Conservation (phyloP, 2,329 filamentous ascomycete species). For the Aspergillus fijiensis region DNA sequence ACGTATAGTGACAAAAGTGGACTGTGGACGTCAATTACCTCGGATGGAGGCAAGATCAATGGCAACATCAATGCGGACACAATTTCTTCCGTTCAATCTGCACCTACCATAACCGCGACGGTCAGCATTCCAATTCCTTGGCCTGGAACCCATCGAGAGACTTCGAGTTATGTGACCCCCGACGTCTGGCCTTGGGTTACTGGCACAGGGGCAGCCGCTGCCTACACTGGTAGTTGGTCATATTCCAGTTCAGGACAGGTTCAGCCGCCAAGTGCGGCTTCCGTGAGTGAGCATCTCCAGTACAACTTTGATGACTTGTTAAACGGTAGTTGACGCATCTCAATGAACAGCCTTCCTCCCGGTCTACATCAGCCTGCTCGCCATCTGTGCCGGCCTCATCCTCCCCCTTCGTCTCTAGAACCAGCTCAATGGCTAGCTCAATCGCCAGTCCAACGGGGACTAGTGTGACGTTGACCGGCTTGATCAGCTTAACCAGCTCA, state of each 20-base stretch:
- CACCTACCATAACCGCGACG: slow-evolving; percentile 63
- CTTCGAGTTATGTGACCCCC: slow-evolving; percentile 53
- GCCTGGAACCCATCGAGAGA: slow-evolving; percentile 49
- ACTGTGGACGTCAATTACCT: slow-evolving; percentile 75
- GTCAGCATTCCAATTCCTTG: slow-evolving; percentile 68
- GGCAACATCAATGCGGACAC: slow-evolving; percentile 52
- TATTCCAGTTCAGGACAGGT: slow-evolving; percentile 78
- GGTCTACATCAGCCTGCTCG: slow-evolving; percentile 53
- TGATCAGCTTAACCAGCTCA: background rate
- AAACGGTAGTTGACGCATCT: background rate
- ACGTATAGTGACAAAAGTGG: slow-evolving; percentile 76
- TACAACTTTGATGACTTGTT: slow-evolving; percentile 3
- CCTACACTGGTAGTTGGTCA: slow-evolving; percentile 75
- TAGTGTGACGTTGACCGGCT: background rate
- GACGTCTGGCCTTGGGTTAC: slow-evolving; percentile 70
- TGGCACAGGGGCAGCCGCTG: slow-evolving; percentile 45
- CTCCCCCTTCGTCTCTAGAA: slow-evolving; percentile 50
- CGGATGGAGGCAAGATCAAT: slow-evolving; percentile 76
- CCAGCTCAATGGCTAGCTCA: background rate
- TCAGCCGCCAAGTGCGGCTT: slow-evolving; percentile 67
- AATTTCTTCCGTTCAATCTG: slow-evolving; percentile 45
- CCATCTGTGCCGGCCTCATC: slow-evolving; percentile 45
- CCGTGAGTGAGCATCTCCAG: slow-evolving; percentile 60
- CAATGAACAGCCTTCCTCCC: slow-evolving; percentile 43
- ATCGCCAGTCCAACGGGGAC: background rate